Base-by-base conservation (phyloP, 139 green algal genomes). In the Prasinococcaceae sp. region DNA sequence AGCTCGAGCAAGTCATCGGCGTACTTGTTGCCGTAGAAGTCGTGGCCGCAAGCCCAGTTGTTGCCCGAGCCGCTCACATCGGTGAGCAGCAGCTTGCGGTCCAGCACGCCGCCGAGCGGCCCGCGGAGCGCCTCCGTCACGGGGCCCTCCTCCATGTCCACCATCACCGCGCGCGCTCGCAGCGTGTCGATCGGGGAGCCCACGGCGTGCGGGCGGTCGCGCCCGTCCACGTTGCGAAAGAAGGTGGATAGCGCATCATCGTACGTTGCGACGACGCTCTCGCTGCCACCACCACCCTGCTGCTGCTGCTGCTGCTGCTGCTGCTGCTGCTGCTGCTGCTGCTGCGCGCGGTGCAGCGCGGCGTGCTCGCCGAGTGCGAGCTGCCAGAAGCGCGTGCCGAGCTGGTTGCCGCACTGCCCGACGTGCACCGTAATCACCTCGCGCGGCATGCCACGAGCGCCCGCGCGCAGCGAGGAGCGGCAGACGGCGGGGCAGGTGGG, bases 141-240 rank as follows among this genome's bases (percentile, higher is more conserved):
- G 6, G 88, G 80, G 0, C 80, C 79, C 47, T 85, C 82, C 51
- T 92, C 82, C 78, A 85, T 92, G 59, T 92, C 82, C 8, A 92
- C 77, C 1, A 92, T 53, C 5, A 92, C 69, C 3, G 78, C 78
- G 16, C 76, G 67, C 1, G 81, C 82, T 69, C 83, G 81, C 25
- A 89, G 70, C 2, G 60, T 74, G 1, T 37, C 42, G 28, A 85
- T 86, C 26, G 42, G 19, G 10, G 60, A 47, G 9, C 66, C 72
- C 17, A 82, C 70, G 22, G 71, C 73, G 55, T 55, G 59, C 2
- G 79, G 78, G 43, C 81, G 57, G 26, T 68, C 60, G 5, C 72
- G 51, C 9, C 47, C 51, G 60, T 90, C 81, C 30, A 85, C 76
- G 50, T 88, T 86, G 14, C 66, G 64, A 63, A 90, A 90, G 60